These are phyloP conservation scores for Xylariaceae sp. DNA, from an alignment of 2,329 filamentous ascomycete species.

Conservation along the genomic window DNA sequence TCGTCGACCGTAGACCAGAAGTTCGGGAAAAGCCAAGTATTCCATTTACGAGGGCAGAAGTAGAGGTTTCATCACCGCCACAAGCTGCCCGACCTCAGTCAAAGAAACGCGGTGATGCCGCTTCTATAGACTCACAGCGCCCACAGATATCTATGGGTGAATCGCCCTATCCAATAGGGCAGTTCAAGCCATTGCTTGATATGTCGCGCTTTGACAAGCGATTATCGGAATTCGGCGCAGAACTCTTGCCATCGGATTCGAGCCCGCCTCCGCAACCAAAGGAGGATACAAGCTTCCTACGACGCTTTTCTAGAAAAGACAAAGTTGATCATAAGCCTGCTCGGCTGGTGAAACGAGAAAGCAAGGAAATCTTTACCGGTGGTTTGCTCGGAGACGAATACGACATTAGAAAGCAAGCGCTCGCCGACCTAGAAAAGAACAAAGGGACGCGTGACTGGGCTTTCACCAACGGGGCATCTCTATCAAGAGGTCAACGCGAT, in stretches of 20 bases:
- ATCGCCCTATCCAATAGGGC: conserved; percentile 57
- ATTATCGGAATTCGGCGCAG: conserved; percentile 45
- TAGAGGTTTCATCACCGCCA: conserved; percentile 31
- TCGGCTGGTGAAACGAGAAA: conserved; percentile 26
- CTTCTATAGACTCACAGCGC: conserved; percentile 33
- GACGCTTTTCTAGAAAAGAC: conserved; percentile 21
- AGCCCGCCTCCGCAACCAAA: conserved; percentile 27
- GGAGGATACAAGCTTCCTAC: conserved; percentile 19
- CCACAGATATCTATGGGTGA: conserved; percentile 42
- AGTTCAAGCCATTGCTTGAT: conserved; percentile 63
- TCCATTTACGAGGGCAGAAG: conserved; percentile 27
- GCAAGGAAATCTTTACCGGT: conserved; percentile 42
- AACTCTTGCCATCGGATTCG: conserved; percentile 32
- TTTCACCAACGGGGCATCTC: conserved; percentile 53
- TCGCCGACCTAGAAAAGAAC: conserved; percentile 28
- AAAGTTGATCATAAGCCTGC: conserved; percentile 26
- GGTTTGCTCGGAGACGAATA: conserved; percentile 49
- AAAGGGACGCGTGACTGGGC: conserved; percentile 31
- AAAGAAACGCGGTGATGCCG: conserved; percentile 30
- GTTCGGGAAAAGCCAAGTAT: conserved; percentile 28
- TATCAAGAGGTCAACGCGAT: conserved; percentile 43
- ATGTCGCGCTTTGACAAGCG: conserved; percentile 52
- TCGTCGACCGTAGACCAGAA: conserved; percentile 60
- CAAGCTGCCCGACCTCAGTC: conserved; percentile 25
- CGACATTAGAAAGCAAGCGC: conserved; percentile 41